Evolutionary conservation across 2,329 filamentous ascomycete species (phyloP), one percentile per base, ranked within the genome.

Genomic region (Emydomyces testavorans): DNA sequence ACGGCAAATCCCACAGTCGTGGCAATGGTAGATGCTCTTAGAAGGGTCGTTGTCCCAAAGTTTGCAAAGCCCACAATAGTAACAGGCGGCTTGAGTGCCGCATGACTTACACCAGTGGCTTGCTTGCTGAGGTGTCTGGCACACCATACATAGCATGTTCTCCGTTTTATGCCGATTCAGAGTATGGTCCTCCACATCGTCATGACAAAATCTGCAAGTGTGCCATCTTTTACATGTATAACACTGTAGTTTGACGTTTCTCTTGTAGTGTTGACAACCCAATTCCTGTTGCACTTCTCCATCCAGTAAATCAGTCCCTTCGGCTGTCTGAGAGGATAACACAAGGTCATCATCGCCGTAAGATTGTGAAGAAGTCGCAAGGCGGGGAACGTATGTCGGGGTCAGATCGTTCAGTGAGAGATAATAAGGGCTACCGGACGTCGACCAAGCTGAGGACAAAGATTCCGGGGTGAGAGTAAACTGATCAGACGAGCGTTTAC

Each of bases 111-210:
- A 98, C 44, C 78, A 74, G 53, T 94, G 86, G 24, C 79, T 79
- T 2, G 85, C 89, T 49, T 78, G 78, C 59, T 98, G 92, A 1
- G 92, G 82, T 48, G 83, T 86, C 5, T 81, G 79, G 64, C 92
- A 98, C 23, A 88, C 73, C 92, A 98, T 98, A 65, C 92, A 98
- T 4, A 98, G 76, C 92, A 98, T 98, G 59, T 95, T 83, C 64
- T 82, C 83, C 6, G 90, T 98, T 57, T 85, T 83, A 57, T 80
- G 82, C 44, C 92, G 79, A 56, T 89, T 79, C 49, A 98, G 71
- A 51, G 71, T 73, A 63, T 94, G 87, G 56, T 86, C 80, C 59
- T 95, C 86, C 6, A 71, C 76, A 41, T 80, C 78, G 62, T 98
- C 88, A 61, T 98, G 92, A 61, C 92, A 98, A 61, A 96, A 83